Conservation (phyloP, 441 rosid species). For the Gossypium davidsonii region DNA sequence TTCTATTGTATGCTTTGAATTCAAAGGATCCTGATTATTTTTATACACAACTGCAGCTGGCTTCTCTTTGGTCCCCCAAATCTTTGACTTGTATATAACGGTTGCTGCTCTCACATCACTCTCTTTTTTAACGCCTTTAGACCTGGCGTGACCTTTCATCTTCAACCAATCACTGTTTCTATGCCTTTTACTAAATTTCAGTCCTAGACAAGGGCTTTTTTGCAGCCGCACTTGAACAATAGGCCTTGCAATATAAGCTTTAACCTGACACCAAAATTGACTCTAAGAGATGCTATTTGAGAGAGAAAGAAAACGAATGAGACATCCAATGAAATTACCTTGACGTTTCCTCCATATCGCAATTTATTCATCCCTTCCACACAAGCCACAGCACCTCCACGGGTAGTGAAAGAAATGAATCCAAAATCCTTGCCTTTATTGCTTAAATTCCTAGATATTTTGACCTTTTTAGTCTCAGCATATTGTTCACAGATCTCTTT, state of each 20-base stretch:
- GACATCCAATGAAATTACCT: conserved; percentile 11
- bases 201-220: conserved; percentile 9
- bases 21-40: conserved; percentile 3
- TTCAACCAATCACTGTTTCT: conserved; percentile 1
- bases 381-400: conserved; percentile 20
- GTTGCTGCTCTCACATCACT: not conserved
- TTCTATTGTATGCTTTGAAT: not conserved
- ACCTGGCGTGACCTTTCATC: conserved; percentile 7
- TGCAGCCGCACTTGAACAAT: not conserved
- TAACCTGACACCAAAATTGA: conserved; percentile 18
- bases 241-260: conserved; percentile 21
- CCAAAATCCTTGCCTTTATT: conserved; percentile 18
- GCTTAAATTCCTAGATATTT: conserved; percentile 12
- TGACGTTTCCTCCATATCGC: conserved; percentile 11
- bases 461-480: conserved; percentile 17
- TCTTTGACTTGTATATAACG: not conserved
- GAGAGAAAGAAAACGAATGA: not conserved
- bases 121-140: conserved; percentile 3
- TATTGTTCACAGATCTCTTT: conserved; percentile 15
- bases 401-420: conserved; percentile 18
- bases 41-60: not conserved
- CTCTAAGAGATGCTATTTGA: not conserved
- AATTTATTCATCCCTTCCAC: conserved; percentile 13
- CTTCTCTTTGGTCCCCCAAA: conserved; percentile 1
- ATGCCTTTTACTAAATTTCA: not conserved